Evolutionary conservation across 2,329 filamentous ascomycete genomes (phyloP).

Genomic region (Cladosporium sp.): DNA sequence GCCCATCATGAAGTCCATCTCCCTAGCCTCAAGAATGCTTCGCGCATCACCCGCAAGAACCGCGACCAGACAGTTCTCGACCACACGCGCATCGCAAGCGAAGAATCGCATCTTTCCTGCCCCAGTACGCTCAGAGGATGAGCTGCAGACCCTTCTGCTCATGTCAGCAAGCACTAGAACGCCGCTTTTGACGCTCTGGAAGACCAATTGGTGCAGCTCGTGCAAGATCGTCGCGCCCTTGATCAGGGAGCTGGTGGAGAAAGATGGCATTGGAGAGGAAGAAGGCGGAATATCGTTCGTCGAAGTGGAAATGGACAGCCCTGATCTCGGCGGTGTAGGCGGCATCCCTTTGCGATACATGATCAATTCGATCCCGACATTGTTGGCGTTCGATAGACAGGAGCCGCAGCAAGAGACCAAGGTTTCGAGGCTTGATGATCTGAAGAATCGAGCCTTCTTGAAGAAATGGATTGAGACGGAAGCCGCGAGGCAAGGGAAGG

Average conservation of each 20-base stretch:
- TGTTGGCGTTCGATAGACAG: conserved; percentile 51
- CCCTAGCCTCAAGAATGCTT: not conserved
- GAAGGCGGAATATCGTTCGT: conserved; percentile 49
- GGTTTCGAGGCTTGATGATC: conserved; percentile 44
- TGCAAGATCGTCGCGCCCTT: conserved; percentile 47
- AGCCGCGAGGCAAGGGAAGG: conserved; percentile 47
- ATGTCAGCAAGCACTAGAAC: conserved; percentile 47
- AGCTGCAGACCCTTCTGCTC: conserved; percentile 50
- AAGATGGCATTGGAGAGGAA: conserved; percentile 46
- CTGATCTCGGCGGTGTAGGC: conserved; percentile 40
- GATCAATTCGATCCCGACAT: conserved; percentile 50
- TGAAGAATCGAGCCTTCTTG: conserved; percentile 48
- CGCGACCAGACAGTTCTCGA: conserved; percentile 25
- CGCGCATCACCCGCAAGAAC: not conserved
- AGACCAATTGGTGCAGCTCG: conserved; percentile 48
- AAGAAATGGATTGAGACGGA: conserved; percentile 50
- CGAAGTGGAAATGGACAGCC: conserved; percentile 51
- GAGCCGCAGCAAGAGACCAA: conserved; percentile 52
- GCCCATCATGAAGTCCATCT: not conserved
- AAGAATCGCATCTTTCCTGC: conserved; percentile 39
- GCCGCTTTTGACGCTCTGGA: conserved; percentile 53
- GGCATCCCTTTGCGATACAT: conserved; percentile 44
- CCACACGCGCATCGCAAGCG: conserved; percentile 22
- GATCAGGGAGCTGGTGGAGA: conserved; percentile 44
- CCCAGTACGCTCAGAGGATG: conserved; percentile 48